A percentile compares a stretch with the other conserved stretches of the same genome.
Conservation (phyloP, 2,329 filamentous ascomycete species). For the Berkeleyomyces rouxiae region DNA sequence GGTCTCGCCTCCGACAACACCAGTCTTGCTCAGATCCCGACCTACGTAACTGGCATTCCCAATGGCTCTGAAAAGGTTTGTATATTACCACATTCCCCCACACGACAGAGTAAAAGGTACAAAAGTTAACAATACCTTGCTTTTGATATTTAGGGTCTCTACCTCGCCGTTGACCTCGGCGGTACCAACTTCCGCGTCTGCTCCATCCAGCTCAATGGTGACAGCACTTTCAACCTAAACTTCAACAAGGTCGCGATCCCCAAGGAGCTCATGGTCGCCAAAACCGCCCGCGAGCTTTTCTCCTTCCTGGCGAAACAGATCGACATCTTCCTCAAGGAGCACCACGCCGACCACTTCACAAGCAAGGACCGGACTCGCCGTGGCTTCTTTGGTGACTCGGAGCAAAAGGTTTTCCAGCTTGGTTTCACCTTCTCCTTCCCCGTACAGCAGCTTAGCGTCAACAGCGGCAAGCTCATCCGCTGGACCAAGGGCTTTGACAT, state of each 20-base stretch:
- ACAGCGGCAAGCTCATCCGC: conserved; percentile 81
- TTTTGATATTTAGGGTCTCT: conserved; percentile 50
- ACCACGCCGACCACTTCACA: conserved; percentile 72
- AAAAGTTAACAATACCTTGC: conserved; percentile 8
- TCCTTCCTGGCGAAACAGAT: conserved; percentile 86
- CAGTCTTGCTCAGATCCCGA: conserved; percentile 87
- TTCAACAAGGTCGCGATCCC: conserved; percentile 89
- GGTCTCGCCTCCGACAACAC: conserved; percentile 63
- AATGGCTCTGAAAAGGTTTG: conserved; percentile 91
- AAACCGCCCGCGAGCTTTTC: conserved; percentile 76
- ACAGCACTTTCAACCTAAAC: conserved; percentile 85
- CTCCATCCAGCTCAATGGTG: conserved; percentile 81
- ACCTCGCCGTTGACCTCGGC: conserved; percentile 92
- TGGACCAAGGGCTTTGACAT: conserved; percentile 99
- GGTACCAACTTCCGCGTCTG: conserved; percentile 98
- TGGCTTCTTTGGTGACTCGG: conserved; percentile 43
- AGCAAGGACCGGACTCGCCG: conserved; percentile 32
- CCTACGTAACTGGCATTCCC: conserved; percentile 87
- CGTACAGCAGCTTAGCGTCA: conserved; percentile 84
- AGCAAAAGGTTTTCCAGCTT: conserved; percentile 59
- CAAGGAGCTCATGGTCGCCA: conserved; percentile 73
- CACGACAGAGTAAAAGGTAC: not conserved
- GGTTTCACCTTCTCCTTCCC: conserved; percentile 99
- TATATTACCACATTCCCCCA: not conserved
- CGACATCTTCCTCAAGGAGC: conserved; percentile 67